Base-by-base conservation (phyloP, 2,329 filamentous ascomycete genomes). In the Hysterium pulicare region DNA sequence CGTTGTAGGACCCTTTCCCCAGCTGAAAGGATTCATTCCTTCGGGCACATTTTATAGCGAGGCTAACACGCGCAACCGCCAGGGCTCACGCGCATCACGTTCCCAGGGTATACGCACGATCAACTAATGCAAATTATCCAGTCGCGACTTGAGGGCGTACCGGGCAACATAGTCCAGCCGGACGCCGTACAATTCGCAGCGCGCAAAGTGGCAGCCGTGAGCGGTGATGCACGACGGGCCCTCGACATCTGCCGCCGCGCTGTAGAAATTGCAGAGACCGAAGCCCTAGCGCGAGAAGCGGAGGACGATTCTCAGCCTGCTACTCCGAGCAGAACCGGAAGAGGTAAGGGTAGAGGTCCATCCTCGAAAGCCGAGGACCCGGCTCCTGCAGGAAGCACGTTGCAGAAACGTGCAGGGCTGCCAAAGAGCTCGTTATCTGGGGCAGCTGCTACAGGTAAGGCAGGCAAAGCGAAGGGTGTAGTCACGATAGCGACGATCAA, bases 121-220 rank as follows among this genome's bases (percentile, higher is more conserved):
- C 93, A 98, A 68, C 78, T 98, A 31, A 95, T 97, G 86, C 86
- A 86, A 54, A 98, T 98, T 59, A 96, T 98, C 50, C 85, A 91
- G 59, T 95, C 90, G n/a, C 85, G 93, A 22, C 78, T 98, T 2
- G 83, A 89, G 60, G 89, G 88, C 41, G 88, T 97, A 1, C 85
- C 87, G 1, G 90, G 89, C 20, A 83, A 90, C 52, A 86, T 98
- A 33, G 91, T 98, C 31, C 89, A 96, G 47, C 74, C 88, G 1
- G 93, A 98, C 59, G 94, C 93, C 11, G 81, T 98, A 38, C 91
- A 97, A 68, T 98, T 98, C 61, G 93, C 93, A 3, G 91, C 88
- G 55, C 83, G 93, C 47, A 98, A 98, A 70, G 93, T 98, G 23
- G 93, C 93, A 4, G 91, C 93, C 30, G 94, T 98, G 33, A 94